Evolutionary conservation across 1,284 basidiomycete species (phyloP).

Genomic region (Marasmius sp.): DNA sequence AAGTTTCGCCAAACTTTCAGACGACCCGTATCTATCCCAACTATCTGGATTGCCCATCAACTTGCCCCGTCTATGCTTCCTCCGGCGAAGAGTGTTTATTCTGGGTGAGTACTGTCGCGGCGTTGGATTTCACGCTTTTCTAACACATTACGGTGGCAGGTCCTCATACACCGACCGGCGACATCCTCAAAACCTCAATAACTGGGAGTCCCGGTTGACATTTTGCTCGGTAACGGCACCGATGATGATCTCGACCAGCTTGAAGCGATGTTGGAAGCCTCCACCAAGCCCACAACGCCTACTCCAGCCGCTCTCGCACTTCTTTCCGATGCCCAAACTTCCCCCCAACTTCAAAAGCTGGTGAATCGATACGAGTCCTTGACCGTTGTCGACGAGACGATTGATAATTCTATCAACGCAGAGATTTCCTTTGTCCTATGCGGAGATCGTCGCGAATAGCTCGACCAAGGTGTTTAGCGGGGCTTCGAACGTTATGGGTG

Average conservation of each 20-base stretch:
- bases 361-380: slow-evolving; percentile 90
- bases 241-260: slow-evolving; percentile 77
- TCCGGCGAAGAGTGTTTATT: slow-evolving; percentile 83
- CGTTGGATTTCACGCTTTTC: too few species aligned
- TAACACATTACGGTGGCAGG: slow-evolving; percentile 37
- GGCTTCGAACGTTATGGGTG: slow-evolving; percentile 96
- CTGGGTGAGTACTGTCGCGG: slow-evolving; percentile 62
- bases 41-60: too few species aligned
- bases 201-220: slow-evolving; percentile 97
- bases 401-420: slow-evolving; percentile 96
- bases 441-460: slow-evolving; percentile 91
- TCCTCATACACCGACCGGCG: slow-evolving; percentile 98
- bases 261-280: slow-evolving; percentile 60
- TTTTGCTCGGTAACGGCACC: slow-evolving; percentile 85
- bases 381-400: slow-evolving; percentile 92
- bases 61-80: too few species aligned
- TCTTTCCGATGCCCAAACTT: slow-evolving; percentile 86
- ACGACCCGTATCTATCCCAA: slow-evolving; percentile 79
- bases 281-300: slow-evolving; percentile 71
- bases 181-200: slow-evolving; percentile 94
- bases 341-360: slow-evolving; percentile 70
- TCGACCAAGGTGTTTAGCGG: slow-evolving; percentile 96
- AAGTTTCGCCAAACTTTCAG: slow-evolving; percentile 63
- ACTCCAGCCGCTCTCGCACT: slow-evolving; percentile 79
- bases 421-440: slow-evolving; percentile 80